Conservation (phyloP, 1,284 basidiomycete genomes). For the Mrakiaceae sp. region DNA sequence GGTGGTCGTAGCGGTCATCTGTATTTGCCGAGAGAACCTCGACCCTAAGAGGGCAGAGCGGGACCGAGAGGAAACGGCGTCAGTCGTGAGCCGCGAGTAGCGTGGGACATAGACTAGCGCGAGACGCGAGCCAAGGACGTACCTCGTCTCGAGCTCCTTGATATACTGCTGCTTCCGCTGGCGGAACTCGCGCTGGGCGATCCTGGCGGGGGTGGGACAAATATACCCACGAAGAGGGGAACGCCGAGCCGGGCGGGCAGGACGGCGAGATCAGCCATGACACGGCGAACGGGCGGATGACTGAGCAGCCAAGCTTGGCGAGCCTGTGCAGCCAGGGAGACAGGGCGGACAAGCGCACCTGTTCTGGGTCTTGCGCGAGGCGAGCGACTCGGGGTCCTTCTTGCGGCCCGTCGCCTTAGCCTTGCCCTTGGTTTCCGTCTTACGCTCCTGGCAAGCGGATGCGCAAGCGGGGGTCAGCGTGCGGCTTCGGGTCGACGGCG, state of each 20-base stretch:
- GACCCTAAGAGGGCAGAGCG: neutral
- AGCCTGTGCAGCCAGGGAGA: neutral
- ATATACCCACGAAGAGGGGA: neutral
- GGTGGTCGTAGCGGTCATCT: neutral
- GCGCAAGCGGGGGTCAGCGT: neutral
- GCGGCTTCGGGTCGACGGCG: no score
- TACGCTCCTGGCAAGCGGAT: neutral
- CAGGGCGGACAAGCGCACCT: neutral
- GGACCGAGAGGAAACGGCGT: no score
- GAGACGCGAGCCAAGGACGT: neutral
- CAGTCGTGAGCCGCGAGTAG: no score
- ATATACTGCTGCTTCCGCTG: constrained; percentile 16
- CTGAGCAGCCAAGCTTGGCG: no score
- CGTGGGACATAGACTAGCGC: no score
- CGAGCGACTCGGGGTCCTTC: neutral
- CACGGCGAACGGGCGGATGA: no score
- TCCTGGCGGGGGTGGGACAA: neutral
- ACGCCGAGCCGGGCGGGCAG: no score
- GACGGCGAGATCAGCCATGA: neutral
- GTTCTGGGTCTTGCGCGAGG: constrained; percentile 7
- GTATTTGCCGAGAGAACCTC: constrained; percentile 10
- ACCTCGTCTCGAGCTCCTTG: constrained; percentile 4
- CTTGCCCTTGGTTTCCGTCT: neutral
- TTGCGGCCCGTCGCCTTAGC: constrained; percentile 3
- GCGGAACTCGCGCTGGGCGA: constrained; percentile 8